Conservation (phyloP, 108 stramenopile genomes). For the Cylindrotheca closterium region DNA sequence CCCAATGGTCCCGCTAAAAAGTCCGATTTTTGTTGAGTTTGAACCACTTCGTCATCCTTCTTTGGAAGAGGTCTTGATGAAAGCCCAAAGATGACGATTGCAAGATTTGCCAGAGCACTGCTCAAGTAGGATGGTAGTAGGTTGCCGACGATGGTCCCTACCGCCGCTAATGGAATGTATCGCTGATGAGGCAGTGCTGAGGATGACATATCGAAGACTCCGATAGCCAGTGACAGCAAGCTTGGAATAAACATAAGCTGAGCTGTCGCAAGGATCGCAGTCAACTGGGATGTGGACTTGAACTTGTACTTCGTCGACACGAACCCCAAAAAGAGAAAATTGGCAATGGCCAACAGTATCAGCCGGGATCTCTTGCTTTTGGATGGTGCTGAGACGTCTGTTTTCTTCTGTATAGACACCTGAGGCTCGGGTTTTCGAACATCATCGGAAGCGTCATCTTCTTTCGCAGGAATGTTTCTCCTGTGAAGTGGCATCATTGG, state of each 20-base stretch:
- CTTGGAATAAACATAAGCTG: constrained; percentile 23
- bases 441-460: not conserved
- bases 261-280: constrained; percentile 7
- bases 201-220: not conserved
- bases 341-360: not conserved
- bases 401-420: too few relatives aligned
- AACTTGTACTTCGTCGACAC: not conserved
- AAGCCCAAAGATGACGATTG: constrained; percentile 30
- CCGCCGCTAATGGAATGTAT: constrained; percentile 34
- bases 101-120: constrained; percentile 22
- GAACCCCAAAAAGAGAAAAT: not conserved
- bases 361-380: too few relatives aligned
- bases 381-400: too few relatives aligned
- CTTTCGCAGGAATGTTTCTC: too few relatives aligned
- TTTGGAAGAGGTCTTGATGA: constrained; percentile 21
- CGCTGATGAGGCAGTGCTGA: constrained; percentile 33
- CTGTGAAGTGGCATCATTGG: constrained; percentile 33
- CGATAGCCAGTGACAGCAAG: constrained; percentile 22
- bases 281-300: constrained; percentile 2
- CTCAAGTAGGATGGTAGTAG: constrained; percentile 35
- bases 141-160: constrained; percentile 32
- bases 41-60: not conserved
- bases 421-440: not conserved
- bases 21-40: not conserved
- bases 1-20: constrained; percentile 15